Percentiles rank a stretch among this genome's conserved stretches.
phyloP scores from a whole-genome alignment of 345 rosid genomes.

The Gossypium rotundifolium region DNA sequence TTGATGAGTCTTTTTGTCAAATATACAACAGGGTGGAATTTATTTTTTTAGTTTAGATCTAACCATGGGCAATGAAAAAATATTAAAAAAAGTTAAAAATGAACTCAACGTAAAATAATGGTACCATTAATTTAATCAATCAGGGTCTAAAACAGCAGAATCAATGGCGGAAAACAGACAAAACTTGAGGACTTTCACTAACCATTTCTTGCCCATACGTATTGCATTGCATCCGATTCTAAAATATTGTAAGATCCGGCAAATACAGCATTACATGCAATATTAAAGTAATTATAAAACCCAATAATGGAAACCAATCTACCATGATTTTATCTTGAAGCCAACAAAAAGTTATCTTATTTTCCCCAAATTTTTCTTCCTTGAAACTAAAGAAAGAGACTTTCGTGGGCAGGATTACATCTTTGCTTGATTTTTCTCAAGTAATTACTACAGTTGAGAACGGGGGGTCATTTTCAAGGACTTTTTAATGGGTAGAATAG shows the following conservation, averaged over 20 bases:
- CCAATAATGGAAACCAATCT: slow-evolving; percentile 12
- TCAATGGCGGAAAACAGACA: slow-evolving; percentile 33
- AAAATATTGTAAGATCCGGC: slow-evolving; percentile 26
- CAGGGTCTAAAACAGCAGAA: slow-evolving; percentile 26
- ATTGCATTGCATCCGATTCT: slow-evolving; percentile 33
- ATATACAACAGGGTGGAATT: slow-evolving; percentile 4
- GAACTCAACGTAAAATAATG: slow-evolving; percentile 6
- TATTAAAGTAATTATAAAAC: neutral
- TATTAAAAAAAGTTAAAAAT: slow-evolving; percentile 2
- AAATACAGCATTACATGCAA: slow-evolving; percentile 13
- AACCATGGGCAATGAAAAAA: slow-evolving; percentile 14
- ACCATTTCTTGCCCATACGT: slow-evolving; percentile 26
- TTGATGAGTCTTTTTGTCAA: slow-evolving; percentile 11
- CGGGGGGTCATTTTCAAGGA: slow-evolving; percentile 37
- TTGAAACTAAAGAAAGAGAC: slow-evolving; percentile 43
- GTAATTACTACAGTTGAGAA: slow-evolving; percentile 14
- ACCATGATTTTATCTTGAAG: slow-evolving; percentile 4
- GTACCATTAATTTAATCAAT: neutral
- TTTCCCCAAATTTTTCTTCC: slow-evolving; percentile 19
- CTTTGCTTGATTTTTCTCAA: slow-evolving; percentile 9
- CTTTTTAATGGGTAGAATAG: slow-evolving; percentile 22
- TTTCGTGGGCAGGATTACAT: slow-evolving; percentile 32
- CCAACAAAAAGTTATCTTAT: neutral
- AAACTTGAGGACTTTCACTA: slow-evolving; percentile 20
- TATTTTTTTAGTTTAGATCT: slow-evolving; percentile 16